A percentile compares a stretch with the other conserved stretches of the same genome.
Evolutionary conservation across 163 green algal species (phyloP).

Genomic region (Chlorella variabilis): DNA sequence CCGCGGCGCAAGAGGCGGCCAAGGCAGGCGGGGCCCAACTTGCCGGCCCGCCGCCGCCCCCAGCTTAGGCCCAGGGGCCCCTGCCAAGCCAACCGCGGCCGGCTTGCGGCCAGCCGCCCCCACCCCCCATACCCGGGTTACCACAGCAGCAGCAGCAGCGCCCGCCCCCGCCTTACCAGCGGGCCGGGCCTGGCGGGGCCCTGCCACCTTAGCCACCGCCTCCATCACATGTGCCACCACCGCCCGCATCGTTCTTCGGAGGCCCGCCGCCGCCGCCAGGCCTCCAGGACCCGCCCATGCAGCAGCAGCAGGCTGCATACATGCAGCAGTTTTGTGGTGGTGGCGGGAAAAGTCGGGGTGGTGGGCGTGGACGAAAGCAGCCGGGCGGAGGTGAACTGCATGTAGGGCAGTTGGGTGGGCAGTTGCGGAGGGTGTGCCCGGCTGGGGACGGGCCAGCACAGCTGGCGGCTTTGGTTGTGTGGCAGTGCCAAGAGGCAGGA

Average conservation of each 20-base stretch:
- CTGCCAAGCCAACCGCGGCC: background rate
- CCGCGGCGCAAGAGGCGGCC: background rate
- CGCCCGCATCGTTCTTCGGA: background rate
- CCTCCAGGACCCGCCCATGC: background rate
- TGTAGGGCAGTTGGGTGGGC: no score
- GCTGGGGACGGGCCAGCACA: no score
- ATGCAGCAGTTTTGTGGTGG: conserved; percentile 20
- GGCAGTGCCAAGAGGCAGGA: no score
- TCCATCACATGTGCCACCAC: background rate
- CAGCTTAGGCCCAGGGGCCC: background rate
- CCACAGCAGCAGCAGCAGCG: conserved; percentile 1
- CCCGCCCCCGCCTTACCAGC: background rate
- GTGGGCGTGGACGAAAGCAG: background rate
- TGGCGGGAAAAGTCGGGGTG: background rate
- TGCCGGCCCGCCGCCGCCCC: background rate
- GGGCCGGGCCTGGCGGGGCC: background rate
- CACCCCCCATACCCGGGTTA: background rate
- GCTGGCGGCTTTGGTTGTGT: no score
- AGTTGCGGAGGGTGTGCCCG: no score
- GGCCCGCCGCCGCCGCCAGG: background rate
- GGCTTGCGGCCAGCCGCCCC: background rate
- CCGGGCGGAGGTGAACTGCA: background rate
- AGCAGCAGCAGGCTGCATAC: background rate
- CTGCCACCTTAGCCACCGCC: background rate
- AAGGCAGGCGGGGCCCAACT: background rate